Conservation (phyloP, 306 rosid genomes). For the Casuarina equisetifolia region DNA sequence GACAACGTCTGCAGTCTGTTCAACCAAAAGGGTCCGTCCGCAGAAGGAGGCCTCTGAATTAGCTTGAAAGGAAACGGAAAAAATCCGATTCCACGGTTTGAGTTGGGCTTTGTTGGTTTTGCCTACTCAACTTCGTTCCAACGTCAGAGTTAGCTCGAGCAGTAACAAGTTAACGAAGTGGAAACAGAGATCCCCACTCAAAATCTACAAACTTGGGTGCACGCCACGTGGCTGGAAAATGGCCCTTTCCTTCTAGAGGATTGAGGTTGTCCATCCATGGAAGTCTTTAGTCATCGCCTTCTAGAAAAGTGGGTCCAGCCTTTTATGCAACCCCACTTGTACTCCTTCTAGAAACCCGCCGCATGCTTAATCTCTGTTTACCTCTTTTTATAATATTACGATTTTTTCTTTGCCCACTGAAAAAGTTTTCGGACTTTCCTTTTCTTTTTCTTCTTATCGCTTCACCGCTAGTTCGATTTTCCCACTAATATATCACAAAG, state of each 20-base stretch:
- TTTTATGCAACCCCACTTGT: not conserved
- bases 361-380: not conserved
- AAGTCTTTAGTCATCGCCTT: not conserved
- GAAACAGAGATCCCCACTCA: not conserved
- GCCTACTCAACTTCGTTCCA: not conserved
- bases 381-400: too few species aligned
- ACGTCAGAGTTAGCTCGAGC: not conserved
- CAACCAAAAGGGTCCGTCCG: too few species aligned
- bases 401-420: not conserved
- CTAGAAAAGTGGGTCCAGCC: not conserved
- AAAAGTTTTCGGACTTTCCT: not conserved
- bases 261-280: not conserved
- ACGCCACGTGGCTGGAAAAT: not conserved
- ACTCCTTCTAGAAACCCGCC: slow-evolving; percentile 44
- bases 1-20: too few species aligned
- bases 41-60: not conserved
- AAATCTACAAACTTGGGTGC: not conserved
- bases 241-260: slow-evolving; percentile 1
- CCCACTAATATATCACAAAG: slow-evolving; percentile 19
- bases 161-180: not conserved
- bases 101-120: not conserved
- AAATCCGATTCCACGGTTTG: not conserved
- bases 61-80: not conserved
- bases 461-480: slow-evolving; percentile 7
- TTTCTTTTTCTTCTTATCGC: not conserved